Evolutionary conservation across 176 grass and related monocot genomes (phyloP).

Genomic region (Oryza coarctata): DNA sequence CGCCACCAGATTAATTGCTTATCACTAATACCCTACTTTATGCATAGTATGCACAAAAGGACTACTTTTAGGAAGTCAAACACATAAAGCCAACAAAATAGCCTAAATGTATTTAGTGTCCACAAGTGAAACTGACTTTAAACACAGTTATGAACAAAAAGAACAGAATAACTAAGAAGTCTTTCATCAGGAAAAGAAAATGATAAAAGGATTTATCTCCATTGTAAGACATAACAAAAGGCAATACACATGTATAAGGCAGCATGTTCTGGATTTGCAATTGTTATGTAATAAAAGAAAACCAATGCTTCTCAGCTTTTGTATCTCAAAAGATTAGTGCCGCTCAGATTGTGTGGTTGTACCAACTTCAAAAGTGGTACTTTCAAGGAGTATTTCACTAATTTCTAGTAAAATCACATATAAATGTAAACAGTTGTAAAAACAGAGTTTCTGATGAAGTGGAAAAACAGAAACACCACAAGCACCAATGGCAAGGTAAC

Average conservation of each 20-base stretch:
- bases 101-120: neutral
- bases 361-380: neutral
- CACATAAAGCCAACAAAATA: neutral
- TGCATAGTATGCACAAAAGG: neutral
- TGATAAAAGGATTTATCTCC: neutral
- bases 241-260: neutral
- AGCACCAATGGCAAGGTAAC: neutral
- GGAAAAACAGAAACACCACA: neutral
- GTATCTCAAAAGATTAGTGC: neutral
- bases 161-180: neutral
- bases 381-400: neutral
- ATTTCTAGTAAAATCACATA: neutral
- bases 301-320: slow-evolving; percentile 1
- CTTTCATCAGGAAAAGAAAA: neutral
- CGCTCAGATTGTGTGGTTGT: neutral
- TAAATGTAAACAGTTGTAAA: neutral
- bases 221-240: neutral
- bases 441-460: neutral
- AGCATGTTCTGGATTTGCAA: neutral
- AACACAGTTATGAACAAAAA: neutral
- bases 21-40: neutral
- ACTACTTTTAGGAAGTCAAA: neutral
- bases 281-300: neutral
- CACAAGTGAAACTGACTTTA: neutral
- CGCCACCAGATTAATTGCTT: neutral